These are phyloP conservation scores for Aspergillus pseudonomiae DNA, from an alignment of 2,329 filamentous ascomycete genomes.

Conservation along the genomic window DNA sequence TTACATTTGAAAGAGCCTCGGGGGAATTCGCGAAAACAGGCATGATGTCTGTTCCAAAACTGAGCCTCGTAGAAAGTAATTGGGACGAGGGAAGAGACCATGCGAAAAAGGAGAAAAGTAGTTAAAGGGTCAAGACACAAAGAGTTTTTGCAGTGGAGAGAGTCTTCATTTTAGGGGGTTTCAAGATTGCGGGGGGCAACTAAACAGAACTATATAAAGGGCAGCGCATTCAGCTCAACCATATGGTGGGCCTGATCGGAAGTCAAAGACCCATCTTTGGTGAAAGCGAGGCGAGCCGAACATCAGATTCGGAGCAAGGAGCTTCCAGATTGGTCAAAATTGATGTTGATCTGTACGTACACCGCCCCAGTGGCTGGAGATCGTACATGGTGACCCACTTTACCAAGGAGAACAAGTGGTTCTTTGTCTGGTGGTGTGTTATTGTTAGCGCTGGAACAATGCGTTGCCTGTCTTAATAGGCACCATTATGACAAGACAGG, in stretches of 20 bases:
- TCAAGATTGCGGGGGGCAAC: not conserved
- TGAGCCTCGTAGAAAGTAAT: not conserved
- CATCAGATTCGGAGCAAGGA: not conserved
- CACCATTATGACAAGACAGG: not conserved
- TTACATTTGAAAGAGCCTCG: conserved; percentile 68
- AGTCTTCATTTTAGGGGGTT: not conserved
- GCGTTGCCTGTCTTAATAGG: conserved; percentile 3
- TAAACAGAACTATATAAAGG: conserved; percentile 7
- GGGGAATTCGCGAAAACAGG: conserved; percentile 73
- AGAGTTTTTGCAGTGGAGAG: not conserved
- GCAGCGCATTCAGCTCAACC: not conserved
- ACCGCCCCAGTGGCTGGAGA: conserved; percentile 30
- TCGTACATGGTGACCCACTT: conserved; percentile 16
- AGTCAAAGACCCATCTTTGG: conserved; percentile 5
- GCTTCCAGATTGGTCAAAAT: not conserved
- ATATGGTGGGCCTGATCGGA: not conserved
- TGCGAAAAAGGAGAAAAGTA: not conserved
- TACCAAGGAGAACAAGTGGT: conserved; percentile 2
- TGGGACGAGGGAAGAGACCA: not conserved
- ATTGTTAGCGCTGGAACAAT: conserved; percentile 1
- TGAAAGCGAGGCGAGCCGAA: conserved; percentile 1
- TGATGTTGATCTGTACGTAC: conserved; percentile 21
- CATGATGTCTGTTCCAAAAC: conserved; percentile 47
- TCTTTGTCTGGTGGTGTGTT: not conserved
- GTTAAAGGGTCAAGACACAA: not conserved